Conservation (phyloP, 306 rosid genomes). For the Oemleria cerasiformis region DNA sequence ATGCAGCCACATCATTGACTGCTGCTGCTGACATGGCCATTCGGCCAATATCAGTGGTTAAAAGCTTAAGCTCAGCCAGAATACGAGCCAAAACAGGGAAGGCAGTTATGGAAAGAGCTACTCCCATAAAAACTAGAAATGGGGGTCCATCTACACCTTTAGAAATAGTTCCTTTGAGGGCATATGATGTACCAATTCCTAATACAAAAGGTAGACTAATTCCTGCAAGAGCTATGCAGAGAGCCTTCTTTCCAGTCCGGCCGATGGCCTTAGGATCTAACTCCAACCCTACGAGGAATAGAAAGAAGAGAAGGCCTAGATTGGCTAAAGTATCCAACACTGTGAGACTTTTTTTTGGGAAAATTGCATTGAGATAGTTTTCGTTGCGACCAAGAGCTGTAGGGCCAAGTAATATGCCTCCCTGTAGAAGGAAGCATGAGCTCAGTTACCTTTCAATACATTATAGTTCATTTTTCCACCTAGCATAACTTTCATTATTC, state of each 20-base stretch:
- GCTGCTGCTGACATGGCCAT: slow-evolving; percentile 98
- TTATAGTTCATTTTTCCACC: background rate
- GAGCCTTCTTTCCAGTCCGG: slow-evolving; percentile 53
- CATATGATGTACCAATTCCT: slow-evolving; percentile 66
- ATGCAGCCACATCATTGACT: slow-evolving; percentile 81
- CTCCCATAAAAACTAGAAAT: slow-evolving; percentile 70
- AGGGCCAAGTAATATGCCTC: slow-evolving; percentile 71
- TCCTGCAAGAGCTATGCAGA: slow-evolving; percentile 58
- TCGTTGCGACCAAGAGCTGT: slow-evolving; percentile 54
- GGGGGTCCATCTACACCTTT: slow-evolving; percentile 44
- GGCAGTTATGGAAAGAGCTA: slow-evolving; percentile 74
- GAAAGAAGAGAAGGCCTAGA: slow-evolving; percentile 66
- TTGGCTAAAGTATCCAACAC: slow-evolving; percentile 67
- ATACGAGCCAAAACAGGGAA: slow-evolving; percentile 93
- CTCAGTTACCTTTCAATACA: background rate
- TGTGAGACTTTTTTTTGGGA: slow-evolving; percentile 55
- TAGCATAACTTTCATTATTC: no score
- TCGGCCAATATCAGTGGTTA: slow-evolving; percentile 72
- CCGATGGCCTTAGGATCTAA: slow-evolving; percentile 48
- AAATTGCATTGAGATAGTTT: slow-evolving; percentile 33
- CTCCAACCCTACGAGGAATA: slow-evolving; percentile 62
- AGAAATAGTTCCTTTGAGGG: slow-evolving; percentile 45
- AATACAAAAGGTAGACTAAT: slow-evolving; percentile 54
- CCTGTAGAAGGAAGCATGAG: slow-evolving; percentile 29
- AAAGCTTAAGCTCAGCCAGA: slow-evolving; percentile 85